A percentile compares a stretch with the other conserved stretches of the same genome.
Evolutionary conservation across 148 eudicot species (phyloP).

Genomic region (Nepenthes mirabilis): DNA sequence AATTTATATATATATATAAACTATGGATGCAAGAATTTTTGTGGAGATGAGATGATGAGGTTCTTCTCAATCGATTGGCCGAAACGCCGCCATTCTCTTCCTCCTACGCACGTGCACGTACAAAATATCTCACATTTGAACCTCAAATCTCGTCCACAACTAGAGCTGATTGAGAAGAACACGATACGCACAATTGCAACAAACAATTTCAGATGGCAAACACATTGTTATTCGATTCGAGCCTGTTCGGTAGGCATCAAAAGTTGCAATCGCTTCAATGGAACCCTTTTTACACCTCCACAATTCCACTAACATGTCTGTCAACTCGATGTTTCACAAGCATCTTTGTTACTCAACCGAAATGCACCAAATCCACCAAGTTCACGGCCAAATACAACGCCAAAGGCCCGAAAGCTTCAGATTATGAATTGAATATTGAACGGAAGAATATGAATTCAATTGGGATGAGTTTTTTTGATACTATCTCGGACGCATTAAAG

Average conservation of each 20-base stretch:
- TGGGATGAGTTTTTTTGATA: slow-evolving; percentile 1
- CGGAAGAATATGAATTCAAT: slow-evolving; percentile 3
- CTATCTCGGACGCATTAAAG: too few species aligned
- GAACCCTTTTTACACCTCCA: slow-evolving; percentile 24
- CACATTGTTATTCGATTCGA: slow-evolving; percentile 30
- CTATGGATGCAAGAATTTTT: too few species aligned
- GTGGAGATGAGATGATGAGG: not conserved
- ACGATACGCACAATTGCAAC: not conserved
- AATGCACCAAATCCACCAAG: slow-evolving; percentile 12
- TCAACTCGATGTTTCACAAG: too few species aligned
- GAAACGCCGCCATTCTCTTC: not conserved
- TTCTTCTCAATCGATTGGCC: not conserved
- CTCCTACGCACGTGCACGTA: not conserved
- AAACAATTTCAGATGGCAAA: slow-evolving; percentile 26
- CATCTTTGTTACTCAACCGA: slow-evolving; percentile 7
- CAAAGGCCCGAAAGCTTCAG: slow-evolving; percentile 9
- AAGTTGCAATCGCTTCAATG: slow-evolving; percentile 12
- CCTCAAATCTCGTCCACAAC: not conserved
- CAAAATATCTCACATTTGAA: not conserved
- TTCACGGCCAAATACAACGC: slow-evolving; percentile 13
- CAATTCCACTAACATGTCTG: slow-evolving; percentile 7
- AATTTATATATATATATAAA: too few species aligned
- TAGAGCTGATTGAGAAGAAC: not conserved
- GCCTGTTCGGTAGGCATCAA: slow-evolving; percentile 3
- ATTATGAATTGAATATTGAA: slow-evolving; percentile 10